These are phyloP conservation scores for Lizanozyma gosingica DNA, from an alignment of 1,139 yeast species.

Conservation along the genomic window DNA sequence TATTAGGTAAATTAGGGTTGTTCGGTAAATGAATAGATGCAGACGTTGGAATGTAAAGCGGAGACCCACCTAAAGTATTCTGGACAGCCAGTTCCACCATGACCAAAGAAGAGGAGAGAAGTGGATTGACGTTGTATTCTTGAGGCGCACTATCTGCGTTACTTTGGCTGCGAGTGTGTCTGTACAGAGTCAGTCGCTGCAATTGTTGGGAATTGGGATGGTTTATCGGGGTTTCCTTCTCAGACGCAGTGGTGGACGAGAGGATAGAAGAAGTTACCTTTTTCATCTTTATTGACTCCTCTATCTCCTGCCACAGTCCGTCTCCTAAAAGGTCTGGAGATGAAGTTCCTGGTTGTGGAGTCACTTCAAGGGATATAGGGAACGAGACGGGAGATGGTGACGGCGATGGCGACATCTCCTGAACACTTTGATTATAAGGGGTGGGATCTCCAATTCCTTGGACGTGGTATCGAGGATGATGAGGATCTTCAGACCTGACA, in stretches of 20 bases:
- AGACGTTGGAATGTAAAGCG: conserved; percentile 4
- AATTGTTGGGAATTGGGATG: not conserved
- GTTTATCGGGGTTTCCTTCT: conserved; percentile 14
- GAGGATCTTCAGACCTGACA: too few relatives aligned
- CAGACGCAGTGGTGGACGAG: conserved; percentile 14
- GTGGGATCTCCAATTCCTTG: too few relatives aligned
- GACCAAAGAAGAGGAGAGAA: not conserved
- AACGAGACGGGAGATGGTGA: conserved; percentile 5
- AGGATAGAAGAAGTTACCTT: conserved; percentile 15
- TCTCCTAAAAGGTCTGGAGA: not conserved
- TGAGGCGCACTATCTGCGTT: not conserved
- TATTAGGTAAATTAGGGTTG: conserved; percentile 7
- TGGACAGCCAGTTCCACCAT: not conserved
- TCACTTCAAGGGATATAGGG: conserved; percentile 2
- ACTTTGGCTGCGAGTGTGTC: conserved; percentile 2
- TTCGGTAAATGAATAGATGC: conserved; percentile 8
- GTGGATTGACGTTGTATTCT: not conserved
- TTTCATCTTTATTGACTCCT: conserved; percentile 1
- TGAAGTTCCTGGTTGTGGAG: conserved; percentile 3
- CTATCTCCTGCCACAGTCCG: conserved; percentile 1
- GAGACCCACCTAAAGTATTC: conserved; percentile 1
- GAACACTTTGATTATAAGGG: conserved; percentile 9
- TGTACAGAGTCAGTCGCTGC: not conserved
- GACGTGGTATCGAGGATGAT: too few relatives aligned
- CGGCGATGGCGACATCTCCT: conserved; percentile 6